phyloP scores from a whole-genome alignment of 1,139 yeast species.

The Sugiyamaella castrensis region DNA sequence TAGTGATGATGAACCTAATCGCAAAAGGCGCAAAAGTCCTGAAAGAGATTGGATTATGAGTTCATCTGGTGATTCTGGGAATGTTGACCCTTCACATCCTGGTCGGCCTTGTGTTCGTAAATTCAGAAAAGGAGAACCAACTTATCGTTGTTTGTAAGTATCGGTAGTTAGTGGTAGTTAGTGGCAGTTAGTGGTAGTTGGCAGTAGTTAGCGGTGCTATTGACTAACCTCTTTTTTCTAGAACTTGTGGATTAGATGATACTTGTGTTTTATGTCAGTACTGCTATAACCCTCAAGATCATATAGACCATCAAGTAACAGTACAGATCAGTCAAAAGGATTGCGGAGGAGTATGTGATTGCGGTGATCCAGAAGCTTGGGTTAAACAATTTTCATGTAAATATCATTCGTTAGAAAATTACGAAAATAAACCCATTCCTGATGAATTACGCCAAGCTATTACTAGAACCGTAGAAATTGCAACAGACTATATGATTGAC shows the following conservation, averaged over 20 bases:
- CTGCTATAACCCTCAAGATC: slow-evolving; percentile 71
- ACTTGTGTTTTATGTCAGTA: slow-evolving; percentile 80
- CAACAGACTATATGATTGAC: slow-evolving; percentile 75
- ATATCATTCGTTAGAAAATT: slow-evolving; percentile 31
- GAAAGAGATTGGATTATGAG: slow-evolving; percentile 28
- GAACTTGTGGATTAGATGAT: slow-evolving; percentile 80
- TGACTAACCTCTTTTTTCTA: slow-evolving; percentile 17
- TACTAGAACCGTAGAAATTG: slow-evolving; percentile 47
- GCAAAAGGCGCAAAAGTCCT: slow-evolving; percentile 6
- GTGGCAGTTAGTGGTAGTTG: too few species aligned
- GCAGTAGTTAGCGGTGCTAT: neutral
- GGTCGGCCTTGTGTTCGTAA: slow-evolving; percentile 75
- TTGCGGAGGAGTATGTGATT: slow-evolving; percentile 92
- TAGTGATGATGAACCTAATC: slow-evolving; percentile 10
- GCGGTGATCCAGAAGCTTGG: slow-evolving; percentile 91
- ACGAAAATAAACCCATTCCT: slow-evolving; percentile 28
- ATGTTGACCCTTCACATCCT: slow-evolving; percentile 47
- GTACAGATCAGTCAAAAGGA: slow-evolving; percentile 73
- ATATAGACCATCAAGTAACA: slow-evolving; percentile 72
- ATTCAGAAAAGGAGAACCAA: slow-evolving; percentile 81
- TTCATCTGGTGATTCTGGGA: slow-evolving; percentile 18
- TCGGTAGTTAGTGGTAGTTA: too few species aligned
- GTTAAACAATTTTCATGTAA: slow-evolving; percentile 52
- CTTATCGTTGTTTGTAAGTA: slow-evolving; percentile 60
- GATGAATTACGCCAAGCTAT: slow-evolving; percentile 32